Evolutionary conservation across 1,284 basidiomycete species (phyloP).

Genomic region (Trametes polyzona): DNA sequence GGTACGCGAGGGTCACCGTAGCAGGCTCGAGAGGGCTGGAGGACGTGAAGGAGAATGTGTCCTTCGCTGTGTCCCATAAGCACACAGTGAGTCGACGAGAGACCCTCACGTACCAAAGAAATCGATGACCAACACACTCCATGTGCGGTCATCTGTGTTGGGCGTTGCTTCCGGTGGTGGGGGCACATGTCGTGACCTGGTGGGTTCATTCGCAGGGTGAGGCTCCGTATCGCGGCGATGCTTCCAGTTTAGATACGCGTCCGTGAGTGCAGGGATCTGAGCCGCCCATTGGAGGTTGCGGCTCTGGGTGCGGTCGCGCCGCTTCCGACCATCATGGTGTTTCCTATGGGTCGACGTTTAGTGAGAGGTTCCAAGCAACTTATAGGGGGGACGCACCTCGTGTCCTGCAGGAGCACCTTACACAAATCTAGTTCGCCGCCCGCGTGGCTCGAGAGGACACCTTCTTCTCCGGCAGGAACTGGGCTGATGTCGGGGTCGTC

Average conservation of each 20-base stretch:
- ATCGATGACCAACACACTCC: background rate
- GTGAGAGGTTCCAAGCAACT: background rate
- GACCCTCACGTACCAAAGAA: slow-evolving; percentile 9
- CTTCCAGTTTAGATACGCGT: slow-evolving; percentile 8
- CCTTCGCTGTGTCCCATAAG: background rate
- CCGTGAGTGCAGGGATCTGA: background rate
- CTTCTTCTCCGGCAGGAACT: slow-evolving; percentile 2
- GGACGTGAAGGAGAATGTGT: background rate
- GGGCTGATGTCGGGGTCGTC: background rate
- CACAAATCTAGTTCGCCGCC: slow-evolving; percentile 3
- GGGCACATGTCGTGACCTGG: too few species aligned
- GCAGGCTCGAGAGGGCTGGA: background rate
- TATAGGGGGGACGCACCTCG: background rate
- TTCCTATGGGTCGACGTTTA: background rate
- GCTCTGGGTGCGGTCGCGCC: background rate
- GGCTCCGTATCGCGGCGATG: too few species aligned
- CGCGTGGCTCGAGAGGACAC: background rate
- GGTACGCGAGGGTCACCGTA: slow-evolving; percentile 8
- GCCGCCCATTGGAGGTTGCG: slow-evolving; percentile 4
- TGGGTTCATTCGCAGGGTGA: too few species aligned
- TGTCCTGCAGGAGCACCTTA: background rate
- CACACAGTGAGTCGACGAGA: background rate
- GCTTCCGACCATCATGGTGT: background rate
- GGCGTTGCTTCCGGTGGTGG: too few species aligned
- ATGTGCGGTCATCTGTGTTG: background rate